Evolutionary conservation across 2,329 filamentous ascomycete genomes (phyloP), one percentile per base, ranked within the genome.

Genomic region (Pezizomycotina sp.): DNA sequence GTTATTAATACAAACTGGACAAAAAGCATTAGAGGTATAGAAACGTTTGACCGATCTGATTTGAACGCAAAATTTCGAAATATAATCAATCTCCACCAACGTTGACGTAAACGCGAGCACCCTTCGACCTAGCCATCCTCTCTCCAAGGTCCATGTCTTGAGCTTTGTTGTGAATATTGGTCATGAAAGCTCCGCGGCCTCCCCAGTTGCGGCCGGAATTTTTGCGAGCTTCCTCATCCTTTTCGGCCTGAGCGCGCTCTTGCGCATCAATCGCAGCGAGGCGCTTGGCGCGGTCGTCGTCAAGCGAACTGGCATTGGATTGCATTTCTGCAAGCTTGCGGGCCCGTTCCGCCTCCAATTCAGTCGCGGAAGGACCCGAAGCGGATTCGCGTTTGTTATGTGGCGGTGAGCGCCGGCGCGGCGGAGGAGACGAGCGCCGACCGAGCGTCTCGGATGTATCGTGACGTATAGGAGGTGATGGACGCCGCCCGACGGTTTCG

Each of bases 291-390:
- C 82, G 72, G 48, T 77, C 73, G n/a, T 62, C 53, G 49, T 86
- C 78, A 30, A 91, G 61, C 7, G 76, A 69, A 1, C 64, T 65
- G 4, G 77, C 77, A 18, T 72, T 74, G 12, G 67, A 66, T 54
- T 79, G 75, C 77, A 83, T 82, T 6, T 71, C 74, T 10, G 73
- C 76, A 12, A 82, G 58, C 53, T 72, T 79, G 15, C 67, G 65
- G 8, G 72, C 71, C n/a, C 65, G 64, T 44, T 77, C 72, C 14
- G 69, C 66, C 13, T 66, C 66, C 34, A 35, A 39, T 38, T 36
- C 29, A 47, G 45, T 34, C 19, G 36, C 36, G 9, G 38, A 45
- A 8, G 38, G 23, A 2, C 42, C 43, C 18, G 34, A 45, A 15
- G 46, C 35, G 4, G 49, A 36, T 14, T 50, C 36, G n/a, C 47